A percentile compares a stretch with the other conserved stretches of the same genome.
Evolutionary conservation across 768 basidiomycete species (phyloP).

Genomic region (Macrolepiota dolichaula): DNA sequence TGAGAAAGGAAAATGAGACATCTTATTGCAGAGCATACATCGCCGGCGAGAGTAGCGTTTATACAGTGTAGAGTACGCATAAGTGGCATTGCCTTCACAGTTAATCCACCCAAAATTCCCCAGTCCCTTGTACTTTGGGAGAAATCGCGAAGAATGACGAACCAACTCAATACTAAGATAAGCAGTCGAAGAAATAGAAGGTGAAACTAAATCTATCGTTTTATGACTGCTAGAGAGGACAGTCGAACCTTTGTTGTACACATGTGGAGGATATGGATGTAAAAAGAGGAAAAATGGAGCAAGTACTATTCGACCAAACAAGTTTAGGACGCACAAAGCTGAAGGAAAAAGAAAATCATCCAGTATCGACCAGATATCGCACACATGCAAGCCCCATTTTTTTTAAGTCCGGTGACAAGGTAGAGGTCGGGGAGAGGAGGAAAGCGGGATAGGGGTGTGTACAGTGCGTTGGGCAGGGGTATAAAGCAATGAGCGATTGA

Average conservation of each 20-base stretch:
- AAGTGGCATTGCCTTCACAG: not conserved
- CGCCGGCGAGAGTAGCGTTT: not conserved
- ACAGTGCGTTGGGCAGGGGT: slow-evolving; percentile 20
- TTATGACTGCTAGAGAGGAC: slow-evolving; percentile 27
- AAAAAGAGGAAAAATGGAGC: slow-evolving; percentile 23
- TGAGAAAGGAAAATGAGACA: not conserved
- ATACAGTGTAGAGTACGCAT: slow-evolving; percentile 5
- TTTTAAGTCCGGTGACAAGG: slow-evolving; percentile 11
- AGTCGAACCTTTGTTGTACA: slow-evolving; percentile 42
- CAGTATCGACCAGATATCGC: slow-evolving; percentile 30
- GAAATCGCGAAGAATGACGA: not conserved
- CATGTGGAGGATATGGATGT: slow-evolving; percentile 19
- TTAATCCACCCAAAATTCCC: slow-evolving; percentile 3
- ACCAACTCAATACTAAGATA: slow-evolving; percentile 16
- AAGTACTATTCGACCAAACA: slow-evolving; percentile 27
- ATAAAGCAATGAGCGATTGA: slow-evolving; percentile 12
- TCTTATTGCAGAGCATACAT: slow-evolving; percentile 11
- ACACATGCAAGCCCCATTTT: slow-evolving; percentile 21
- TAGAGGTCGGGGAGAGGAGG: slow-evolving; percentile 23
- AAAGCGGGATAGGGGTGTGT: slow-evolving; percentile 26
- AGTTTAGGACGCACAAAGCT: slow-evolving; percentile 21
- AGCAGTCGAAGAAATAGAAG: slow-evolving; percentile 18
- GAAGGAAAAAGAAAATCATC: slow-evolving; percentile 16
- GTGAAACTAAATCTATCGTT: slow-evolving; percentile 34
- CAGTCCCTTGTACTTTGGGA: not conserved